These are phyloP conservation scores for Hemisphaericaspora subhashii DNA, from an alignment of 1,139 yeast genomes.

Conservation along the genomic window DNA sequence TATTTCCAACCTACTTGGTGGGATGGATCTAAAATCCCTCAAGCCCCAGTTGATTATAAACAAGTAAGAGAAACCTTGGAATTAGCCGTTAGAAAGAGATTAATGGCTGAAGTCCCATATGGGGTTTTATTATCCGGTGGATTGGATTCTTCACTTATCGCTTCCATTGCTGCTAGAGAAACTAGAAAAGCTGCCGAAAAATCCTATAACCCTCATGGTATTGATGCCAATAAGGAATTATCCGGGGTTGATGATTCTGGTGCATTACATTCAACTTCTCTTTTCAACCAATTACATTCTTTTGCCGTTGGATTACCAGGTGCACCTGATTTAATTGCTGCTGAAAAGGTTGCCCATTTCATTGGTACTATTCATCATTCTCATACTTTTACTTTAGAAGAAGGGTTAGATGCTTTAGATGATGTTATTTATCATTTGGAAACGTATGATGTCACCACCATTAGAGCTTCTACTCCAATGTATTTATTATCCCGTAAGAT, in stretches of 20 bases:
- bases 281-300: conserved; percentile 84
- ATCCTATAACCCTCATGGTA: conserved; percentile 44
- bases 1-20: conserved; percentile 95
- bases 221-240: conserved; percentile 59
- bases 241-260: conserved; percentile 94
- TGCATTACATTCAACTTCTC: conserved; percentile 69
- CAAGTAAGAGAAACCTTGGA: conserved; percentile 79
- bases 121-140: conserved; percentile 98
- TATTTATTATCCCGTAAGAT: conserved; percentile 92
- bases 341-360: conserved; percentile 91
- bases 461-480: conserved; percentile 99
- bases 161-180: conserved; percentile 95
- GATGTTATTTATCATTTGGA: conserved; percentile 96
- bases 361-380: conserved; percentile 97
- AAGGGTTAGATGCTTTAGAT: conserved; percentile 91
- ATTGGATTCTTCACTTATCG: conserved; percentile 92
- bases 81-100: conserved; percentile 95
- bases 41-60: conserved; percentile 69
- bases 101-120: conserved; percentile 98
- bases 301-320: conserved; percentile 97
- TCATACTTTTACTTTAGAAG: conserved; percentile 94
- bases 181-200: conserved; percentile 82
- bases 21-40: conserved; percentile 75
- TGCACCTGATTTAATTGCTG: conserved; percentile 97
- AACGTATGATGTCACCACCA: conserved; percentile 97